Base-by-base conservation (phyloP, 2,329 filamentous ascomycete species). In the Penicillium sp. region DNA sequence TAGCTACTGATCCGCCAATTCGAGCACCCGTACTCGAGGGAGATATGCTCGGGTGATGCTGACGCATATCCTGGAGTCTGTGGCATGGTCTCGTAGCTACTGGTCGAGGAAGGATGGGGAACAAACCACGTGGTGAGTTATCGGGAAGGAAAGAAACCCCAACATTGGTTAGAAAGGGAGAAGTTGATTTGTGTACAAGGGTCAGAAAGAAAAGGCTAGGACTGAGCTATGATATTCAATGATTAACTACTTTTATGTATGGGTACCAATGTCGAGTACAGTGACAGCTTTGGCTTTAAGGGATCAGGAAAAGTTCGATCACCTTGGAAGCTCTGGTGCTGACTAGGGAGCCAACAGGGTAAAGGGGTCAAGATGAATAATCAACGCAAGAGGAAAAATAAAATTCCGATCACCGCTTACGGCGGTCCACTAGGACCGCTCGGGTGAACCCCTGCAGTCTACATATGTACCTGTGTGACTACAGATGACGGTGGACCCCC, bases 1-100 rank as follows among this genome's bases (percentile, higher is more conserved):
- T 62, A 57, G 48, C 61, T 62, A 55, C 55, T 62, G 39, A 58
- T 58, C 32, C 47, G 57, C 61, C 61, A 62, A 53, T 58, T 23
- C 11, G 59, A 34, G 61, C 57, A 57, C 40, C 57, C 59, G 35
- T 61, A 58, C 57, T 62, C 53, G 42, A 62, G 61, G 5, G 46
- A 14, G 32, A 18, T 36, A 36, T n/a, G 34, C 34, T 36, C 34
- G 34, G 14, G 34, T 36, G 34, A 1, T 36, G 34, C 34, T 14
- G 16, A 36, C 34, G 7, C 14, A 36, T 36, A 46, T 47, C 42
- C 6, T 53, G 39, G 27, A 45, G 49, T 55, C 51, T 57, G 56
- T 56, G 55, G 34, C 61, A 62, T 61, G 34, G 41, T 54, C 42
- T 57, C 47, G 50, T 56, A 52, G 46, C 51, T 54, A 50, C 51